A percentile compares a stretch with the other conserved stretches of the same genome.
These are phyloP conservation scores for Dillenia suffruticosa DNA, from an alignment of 164 flowering plant genomes.

Conservation along the genomic window DNA sequence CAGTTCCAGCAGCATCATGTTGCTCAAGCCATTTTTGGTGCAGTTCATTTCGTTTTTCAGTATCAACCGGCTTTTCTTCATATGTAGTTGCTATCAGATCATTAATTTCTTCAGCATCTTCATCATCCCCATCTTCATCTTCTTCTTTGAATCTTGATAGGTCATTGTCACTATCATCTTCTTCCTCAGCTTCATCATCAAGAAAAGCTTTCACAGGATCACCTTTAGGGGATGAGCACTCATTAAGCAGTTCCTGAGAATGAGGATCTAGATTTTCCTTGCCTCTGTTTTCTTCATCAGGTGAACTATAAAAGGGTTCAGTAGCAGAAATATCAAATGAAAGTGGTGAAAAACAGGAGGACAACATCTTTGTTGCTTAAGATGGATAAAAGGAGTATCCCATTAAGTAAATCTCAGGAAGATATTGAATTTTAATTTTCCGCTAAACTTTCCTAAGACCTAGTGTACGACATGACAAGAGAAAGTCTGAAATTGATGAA, in stretches of 20 bases:
- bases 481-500: no score
- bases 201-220: constrained; percentile 82
- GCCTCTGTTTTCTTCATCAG: constrained; percentile 68
- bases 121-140: constrained; percentile 66
- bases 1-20: constrained; percentile 88
- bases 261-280: constrained; percentile 69
- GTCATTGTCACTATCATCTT: constrained; percentile 91
- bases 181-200: constrained; percentile 94
- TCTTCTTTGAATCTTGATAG: constrained; percentile 40
- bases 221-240: constrained; percentile 34
- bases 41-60: constrained; percentile 69
- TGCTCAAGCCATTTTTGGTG: constrained; percentile 93
- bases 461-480: no score
- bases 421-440: no score
- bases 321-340: not conserved
- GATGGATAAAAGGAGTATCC: no score
- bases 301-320: constrained; percentile 37
- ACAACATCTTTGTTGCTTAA: no score
- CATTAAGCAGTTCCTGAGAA: constrained; percentile 12
- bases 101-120: constrained; percentile 56
- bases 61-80: constrained; percentile 59
- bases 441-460: no score
- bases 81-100: constrained; percentile 70
- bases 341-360: not conserved
- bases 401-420: no score